Conservation (phyloP, 2,329 filamentous ascomycete genomes). For the Cryphonectria japonica region DNA sequence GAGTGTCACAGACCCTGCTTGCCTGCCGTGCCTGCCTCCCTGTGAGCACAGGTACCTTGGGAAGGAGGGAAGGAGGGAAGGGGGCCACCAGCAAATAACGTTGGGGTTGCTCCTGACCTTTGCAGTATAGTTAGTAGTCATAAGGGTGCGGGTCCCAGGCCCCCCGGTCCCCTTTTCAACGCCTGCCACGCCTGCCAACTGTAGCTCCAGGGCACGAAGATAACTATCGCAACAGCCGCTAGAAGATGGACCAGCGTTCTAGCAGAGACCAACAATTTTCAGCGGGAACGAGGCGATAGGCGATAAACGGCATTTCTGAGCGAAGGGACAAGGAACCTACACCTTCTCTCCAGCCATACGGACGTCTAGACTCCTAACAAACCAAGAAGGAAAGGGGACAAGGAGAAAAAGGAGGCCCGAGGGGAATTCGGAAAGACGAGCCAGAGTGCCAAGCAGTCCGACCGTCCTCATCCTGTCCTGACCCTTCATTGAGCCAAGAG, state of each 20-base stretch:
- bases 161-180: background rate
- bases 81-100: too few relatives aligned
- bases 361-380: background rate
- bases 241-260: background rate
- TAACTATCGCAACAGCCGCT: background rate
- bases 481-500: background rate
- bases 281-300: too few relatives aligned
- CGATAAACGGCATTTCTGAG: too few relatives aligned
- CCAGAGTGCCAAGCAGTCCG: conserved; percentile 2
- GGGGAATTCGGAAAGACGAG: background rate
- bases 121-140: too few relatives aligned
- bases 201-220: background rate
- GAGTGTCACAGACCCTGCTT: background rate
- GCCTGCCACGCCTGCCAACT: background rate
- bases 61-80: background rate
- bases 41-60: background rate
- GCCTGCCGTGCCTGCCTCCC: background rate
- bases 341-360: background rate
- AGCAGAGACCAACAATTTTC: background rate
- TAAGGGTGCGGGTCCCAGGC: background rate
- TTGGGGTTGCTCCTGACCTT: background rate
- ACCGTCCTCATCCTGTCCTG: background rate
- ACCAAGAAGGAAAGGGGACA: background rate
- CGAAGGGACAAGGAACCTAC: too few relatives aligned
- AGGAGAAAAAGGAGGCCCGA: background rate